Evolutionary conservation across 2,329 filamentous ascomycete genomes (phyloP), one percentile per base, ranked within the genome.

Genomic region (Penicillium sp.): DNA sequence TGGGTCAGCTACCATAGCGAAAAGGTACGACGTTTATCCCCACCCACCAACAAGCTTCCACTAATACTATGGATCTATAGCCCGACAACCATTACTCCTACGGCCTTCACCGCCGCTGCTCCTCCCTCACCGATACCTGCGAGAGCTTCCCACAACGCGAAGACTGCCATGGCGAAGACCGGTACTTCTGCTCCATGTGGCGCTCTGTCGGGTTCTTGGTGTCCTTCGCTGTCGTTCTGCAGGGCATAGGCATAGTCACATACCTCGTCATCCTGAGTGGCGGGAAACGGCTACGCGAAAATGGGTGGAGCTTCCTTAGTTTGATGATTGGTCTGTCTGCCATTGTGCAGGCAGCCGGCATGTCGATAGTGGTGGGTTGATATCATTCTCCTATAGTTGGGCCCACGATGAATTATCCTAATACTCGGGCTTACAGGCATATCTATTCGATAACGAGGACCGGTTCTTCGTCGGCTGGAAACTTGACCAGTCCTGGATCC

Each of bases 171-270:
- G 82, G 81, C 65, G 83, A 85, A 51, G 84, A 87, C 65, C 82
- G 85, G 50, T 85, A 87, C 68, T 97, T 97, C 77, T 97, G 94
- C 80, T 89, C 87, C 67, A 89, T 95, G 82, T 99, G 93, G 93
- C 84, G 90, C 58, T 91, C 87, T 27, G 87, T 91, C 36, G 92
- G 90, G 25, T 97, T 97, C 76, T 76, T 96, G 62, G 91, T 96
- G 78, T 90, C 87, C 51, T 90, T 97, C 66, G 84, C 89, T 8
- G 84, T 91, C 38, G 86, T 96, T n/a, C 72, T 94, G 39, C 88
- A 96, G 74, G 83, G 94, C 40, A 91, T 89, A 54, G 87, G 87
- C 7, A 76, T 96, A n/a, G 87, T 96, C 29, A 85, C 87, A 19
- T 96, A 93, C 74, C 69, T 87, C 31, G 84, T 95, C 49, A 85